These are phyloP conservation scores for Microthlaspi erraticum DNA, from an alignment of 345 rosid genomes.

Conservation along the genomic window DNA sequence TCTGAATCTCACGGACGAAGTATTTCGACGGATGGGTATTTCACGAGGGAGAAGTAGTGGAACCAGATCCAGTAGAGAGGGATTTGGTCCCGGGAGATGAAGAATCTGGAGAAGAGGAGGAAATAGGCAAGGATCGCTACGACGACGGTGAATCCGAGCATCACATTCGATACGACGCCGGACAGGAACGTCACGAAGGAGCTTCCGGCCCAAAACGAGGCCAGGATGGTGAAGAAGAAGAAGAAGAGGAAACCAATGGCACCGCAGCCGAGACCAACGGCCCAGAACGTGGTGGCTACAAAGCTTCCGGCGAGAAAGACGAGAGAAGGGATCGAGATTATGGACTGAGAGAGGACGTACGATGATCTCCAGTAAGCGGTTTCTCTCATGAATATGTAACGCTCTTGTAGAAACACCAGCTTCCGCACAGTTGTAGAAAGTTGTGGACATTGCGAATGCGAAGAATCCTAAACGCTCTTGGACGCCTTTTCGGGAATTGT, in stretches of 20 bases:
- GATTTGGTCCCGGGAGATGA: conserved; percentile 76
- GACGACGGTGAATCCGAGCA: conserved; percentile 85
- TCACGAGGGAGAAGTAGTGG: conserved; percentile 84
- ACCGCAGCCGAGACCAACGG: conserved; percentile 84
- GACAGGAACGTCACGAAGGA: conserved; percentile 93
- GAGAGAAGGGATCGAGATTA: conserved; percentile 72
- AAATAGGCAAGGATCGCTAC: conserved; percentile 85
- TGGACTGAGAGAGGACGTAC: conserved; percentile 82
- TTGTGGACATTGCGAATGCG: conserved; percentile 95
- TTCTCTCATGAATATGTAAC: conserved; percentile 96
- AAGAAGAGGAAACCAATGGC: conserved; percentile 70
- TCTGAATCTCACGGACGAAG: conserved; percentile 76
- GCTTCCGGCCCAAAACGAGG: conserved; percentile 94
- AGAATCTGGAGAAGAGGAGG: conserved; percentile 92
- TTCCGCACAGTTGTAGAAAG: conserved; percentile 95
- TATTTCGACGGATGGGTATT: conserved; percentile 80
- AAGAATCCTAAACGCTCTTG: conserved; percentile 90
- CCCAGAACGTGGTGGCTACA: conserved; percentile 73
- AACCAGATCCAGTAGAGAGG: conserved; percentile 92
- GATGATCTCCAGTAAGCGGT: conserved; percentile 90
- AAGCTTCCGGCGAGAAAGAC: conserved; percentile 69
- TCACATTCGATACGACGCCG: conserved; percentile 81
- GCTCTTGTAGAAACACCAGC: conserved; percentile 91
- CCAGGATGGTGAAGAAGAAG: conserved; percentile 68
- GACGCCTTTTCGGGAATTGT: conserved; percentile 80